Percentiles rank a stretch among this genome's conserved stretches.
Evolutionary conservation across 139 green algal species (phyloP).

Genomic region (Coccomyxa sp.): DNA sequence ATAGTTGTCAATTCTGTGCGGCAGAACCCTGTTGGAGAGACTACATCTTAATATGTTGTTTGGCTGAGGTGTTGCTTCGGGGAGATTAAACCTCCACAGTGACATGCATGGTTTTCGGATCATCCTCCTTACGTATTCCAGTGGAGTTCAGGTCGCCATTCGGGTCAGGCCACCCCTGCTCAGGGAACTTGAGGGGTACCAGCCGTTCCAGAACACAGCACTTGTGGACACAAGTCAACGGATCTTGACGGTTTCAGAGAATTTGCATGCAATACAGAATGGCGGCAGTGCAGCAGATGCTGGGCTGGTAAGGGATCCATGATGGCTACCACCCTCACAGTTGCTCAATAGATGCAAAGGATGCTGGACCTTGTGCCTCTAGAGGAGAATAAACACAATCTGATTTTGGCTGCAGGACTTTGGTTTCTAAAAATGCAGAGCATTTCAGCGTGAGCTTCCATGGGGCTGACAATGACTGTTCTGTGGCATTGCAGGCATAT

Average conservation of each 20-base stretch:
- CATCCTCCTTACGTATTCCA: no score
- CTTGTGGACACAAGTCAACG: conserved; percentile 51
- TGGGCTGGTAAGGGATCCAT: conserved; percentile 24
- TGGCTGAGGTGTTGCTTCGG: background rate
- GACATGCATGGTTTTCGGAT: no score
- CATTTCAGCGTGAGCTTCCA: background rate
- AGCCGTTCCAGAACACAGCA: conserved; percentile 60
- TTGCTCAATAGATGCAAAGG: background rate
- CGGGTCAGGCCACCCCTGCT: conserved; percentile 77
- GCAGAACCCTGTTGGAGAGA: no score
- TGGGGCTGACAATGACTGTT: background rate
- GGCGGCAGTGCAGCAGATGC: conserved; percentile 26
- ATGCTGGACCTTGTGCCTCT: background rate
- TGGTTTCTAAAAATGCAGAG: no score
- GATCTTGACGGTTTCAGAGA: conserved; percentile 77
- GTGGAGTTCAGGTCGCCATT: conserved; percentile 71
- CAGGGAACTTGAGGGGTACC: conserved; percentile 48
- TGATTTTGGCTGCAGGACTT: no score
- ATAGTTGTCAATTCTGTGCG: no score
- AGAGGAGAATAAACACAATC: no score
- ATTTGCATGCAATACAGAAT: conserved; percentile 44
- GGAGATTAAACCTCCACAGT: no score
- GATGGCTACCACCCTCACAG: background rate
- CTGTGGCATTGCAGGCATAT: conserved; percentile 26
- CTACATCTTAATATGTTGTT: background rate